Conservation (phyloP, 1,284 basidiomycete species). For the Vanrija sp. region DNA sequence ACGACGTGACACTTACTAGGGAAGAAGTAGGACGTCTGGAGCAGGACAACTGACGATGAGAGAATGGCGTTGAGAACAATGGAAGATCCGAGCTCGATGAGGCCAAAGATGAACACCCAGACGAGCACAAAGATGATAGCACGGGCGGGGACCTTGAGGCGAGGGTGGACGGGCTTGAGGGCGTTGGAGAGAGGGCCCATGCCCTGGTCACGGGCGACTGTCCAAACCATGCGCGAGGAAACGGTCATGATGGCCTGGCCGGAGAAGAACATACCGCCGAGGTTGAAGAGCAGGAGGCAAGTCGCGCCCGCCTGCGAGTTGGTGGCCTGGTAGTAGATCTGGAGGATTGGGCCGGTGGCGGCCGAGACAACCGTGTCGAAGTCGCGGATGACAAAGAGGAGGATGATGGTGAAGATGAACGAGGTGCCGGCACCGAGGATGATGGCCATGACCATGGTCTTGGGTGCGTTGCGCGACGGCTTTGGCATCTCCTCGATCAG, state of each 20-base stretch:
- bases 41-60: conserved; percentile 28
- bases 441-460: conserved; percentile 37
- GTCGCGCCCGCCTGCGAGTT: conserved; percentile 20
- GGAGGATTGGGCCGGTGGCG: conserved; percentile 9
- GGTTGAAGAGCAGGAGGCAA: conserved; percentile 50
- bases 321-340: conserved; percentile 29
- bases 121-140: conserved; percentile 50
- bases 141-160: conserved; percentile 2
- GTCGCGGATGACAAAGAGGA: conserved; percentile 25
- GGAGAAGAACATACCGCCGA: conserved; percentile 42
- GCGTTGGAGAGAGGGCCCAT: conserved; percentile 55
- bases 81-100: conserved; percentile 54
- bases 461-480: conserved; percentile 28
- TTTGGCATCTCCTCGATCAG: conserved; percentile 42
- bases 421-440: conserved; percentile 26
- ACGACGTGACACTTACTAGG: background rate
- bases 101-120: conserved; percentile 14
- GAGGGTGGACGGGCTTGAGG: conserved; percentile 54
- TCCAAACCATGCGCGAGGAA: conserved; percentile 62
- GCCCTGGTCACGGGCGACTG: conserved; percentile 65
- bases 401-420: conserved; percentile 41
- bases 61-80: conserved; percentile 52
- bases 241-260: conserved; percentile 57
- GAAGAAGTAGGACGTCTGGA: conserved; percentile 32
- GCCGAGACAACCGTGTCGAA: conserved; percentile 7